Percentiles rank a stretch among this genome's conserved stretches.
These are phyloP conservation scores for Aspergillus tubingensis DNA, from an alignment of 2,329 filamentous ascomycete species.

Conservation along the genomic window DNA sequence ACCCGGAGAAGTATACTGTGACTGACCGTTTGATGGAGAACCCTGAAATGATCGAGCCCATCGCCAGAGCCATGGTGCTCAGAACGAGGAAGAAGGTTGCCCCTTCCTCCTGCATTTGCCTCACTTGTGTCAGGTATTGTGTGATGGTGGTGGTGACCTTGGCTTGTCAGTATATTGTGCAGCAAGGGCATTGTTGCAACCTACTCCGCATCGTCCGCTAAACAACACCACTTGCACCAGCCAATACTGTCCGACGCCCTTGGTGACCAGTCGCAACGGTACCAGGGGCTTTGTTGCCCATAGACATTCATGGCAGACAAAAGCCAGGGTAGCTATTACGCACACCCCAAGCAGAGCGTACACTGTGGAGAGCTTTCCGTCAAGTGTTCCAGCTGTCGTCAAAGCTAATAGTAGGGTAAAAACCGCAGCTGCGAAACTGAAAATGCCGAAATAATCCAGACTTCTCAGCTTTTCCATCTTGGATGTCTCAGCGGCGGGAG, in stretches of 20 bases:
- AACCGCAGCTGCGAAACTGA: background rate
- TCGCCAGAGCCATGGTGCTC: background rate
- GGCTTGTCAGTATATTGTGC: background rate
- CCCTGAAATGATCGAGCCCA: background rate
- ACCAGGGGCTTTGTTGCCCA: slow-evolving; percentile 3
- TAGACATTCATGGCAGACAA: background rate
- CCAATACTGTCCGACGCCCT: slow-evolving; percentile 6
- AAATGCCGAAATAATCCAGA: background rate
- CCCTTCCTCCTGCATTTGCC: background rate
- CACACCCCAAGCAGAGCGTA: background rate
- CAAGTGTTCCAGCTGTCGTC: background rate
- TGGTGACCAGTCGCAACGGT: background rate
- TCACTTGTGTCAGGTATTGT: background rate
- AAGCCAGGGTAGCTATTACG: background rate
- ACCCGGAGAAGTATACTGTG: no score
- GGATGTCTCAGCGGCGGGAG: background rate
- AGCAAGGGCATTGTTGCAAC: background rate
- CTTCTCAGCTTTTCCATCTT: background rate
- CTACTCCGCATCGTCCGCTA: background rate
- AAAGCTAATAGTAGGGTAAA: background rate
- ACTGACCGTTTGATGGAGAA: background rate
- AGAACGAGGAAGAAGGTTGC: background rate
- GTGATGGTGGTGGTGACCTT: slow-evolving; percentile 2
- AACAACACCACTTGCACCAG: background rate
- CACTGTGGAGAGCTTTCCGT: background rate